phyloP scores from a whole-genome alignment of 495 filamentous ascomycete genomes.

The Xanthoparmelia taractica region DNA sequence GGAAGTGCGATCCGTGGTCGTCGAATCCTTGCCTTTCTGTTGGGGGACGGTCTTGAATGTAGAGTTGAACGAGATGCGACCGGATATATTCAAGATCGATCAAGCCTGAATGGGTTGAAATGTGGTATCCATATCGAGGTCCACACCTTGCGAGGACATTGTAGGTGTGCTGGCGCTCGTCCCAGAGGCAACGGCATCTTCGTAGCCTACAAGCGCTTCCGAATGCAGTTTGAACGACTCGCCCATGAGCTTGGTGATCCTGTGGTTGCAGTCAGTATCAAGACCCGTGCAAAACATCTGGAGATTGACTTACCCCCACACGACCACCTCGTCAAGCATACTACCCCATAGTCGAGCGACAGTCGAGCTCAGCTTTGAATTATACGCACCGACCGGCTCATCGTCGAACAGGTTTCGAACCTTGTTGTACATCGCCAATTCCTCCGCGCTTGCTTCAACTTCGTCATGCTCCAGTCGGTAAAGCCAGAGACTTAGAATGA shows the following conservation, averaged over 20 bases:
- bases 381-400: conserved; percentile 69
- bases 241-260: conserved; percentile 95
- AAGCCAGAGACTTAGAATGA: conserved; percentile 96
- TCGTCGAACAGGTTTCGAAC: conserved; percentile 89
- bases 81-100: neutral
- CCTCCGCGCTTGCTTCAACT: conserved; percentile 84
- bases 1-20: neutral
- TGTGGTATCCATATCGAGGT: conserved; percentile 23
- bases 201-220: conserved; percentile 87
- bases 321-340: conserved; percentile 97
- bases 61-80: neutral
- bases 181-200: conserved; percentile 52
- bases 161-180: conserved; percentile 26
- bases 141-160: conserved; percentile 27
- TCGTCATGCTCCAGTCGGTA: conserved; percentile 99
- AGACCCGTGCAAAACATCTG: conserved; percentile 15
- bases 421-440: conserved; percentile 91
- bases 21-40: neutral
- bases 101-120: conserved; percentile 21
- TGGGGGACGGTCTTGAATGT: neutral
- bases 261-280: conserved; percentile 47
- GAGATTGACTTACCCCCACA: conserved; percentile 72
- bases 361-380: conserved; percentile 76
- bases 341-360: conserved; percentile 95
- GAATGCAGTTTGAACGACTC: conserved; percentile 97